Conservation (phyloP, 2,329 filamentous ascomycete genomes). For the Calonectria hawksworthii region DNA sequence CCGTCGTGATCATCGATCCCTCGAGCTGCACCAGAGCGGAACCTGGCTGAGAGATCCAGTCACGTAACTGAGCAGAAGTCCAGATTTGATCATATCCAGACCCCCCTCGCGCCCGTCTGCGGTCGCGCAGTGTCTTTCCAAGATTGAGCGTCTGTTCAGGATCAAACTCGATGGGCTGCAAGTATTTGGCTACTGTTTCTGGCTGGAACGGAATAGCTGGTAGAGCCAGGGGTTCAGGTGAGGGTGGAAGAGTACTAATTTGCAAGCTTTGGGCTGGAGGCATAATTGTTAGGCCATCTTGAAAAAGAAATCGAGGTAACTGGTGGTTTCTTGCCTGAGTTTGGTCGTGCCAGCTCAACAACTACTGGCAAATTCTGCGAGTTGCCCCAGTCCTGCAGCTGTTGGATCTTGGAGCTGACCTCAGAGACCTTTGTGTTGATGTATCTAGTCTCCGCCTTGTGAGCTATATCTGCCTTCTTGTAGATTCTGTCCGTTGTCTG, state of each 20-base stretch:
- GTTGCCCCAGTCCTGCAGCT: conserved; percentile 7
- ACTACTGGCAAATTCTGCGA: background rate
- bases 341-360: background rate
- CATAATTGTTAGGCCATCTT: background rate
- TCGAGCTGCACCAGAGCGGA: conserved; percentile 22
- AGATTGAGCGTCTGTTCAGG: conserved; percentile 10
- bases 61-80: conserved; percentile 20
- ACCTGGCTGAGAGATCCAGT: conserved; percentile 25
- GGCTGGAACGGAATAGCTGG: conserved; percentile 1
- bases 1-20: conserved; percentile 9
- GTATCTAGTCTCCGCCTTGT: conserved; percentile 29
- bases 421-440: conserved; percentile 8
- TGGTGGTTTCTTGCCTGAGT: background rate
- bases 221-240: background rate
- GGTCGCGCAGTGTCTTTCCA: conserved; percentile 15
- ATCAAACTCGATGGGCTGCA: conserved; percentile 10
- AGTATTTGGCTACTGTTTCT: conserved; percentile 20
- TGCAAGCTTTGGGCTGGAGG: background rate
- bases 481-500: conserved; percentile 11
- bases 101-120: conserved; percentile 13
- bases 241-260: background rate
- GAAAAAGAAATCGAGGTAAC: too few species aligned
- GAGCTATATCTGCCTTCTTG: conserved; percentile 24
- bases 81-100: conserved; percentile 14
- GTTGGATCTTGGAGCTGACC: conserved; percentile 2